Conservation (phyloP, 208 protist species). For the Leishmania major region DNA sequence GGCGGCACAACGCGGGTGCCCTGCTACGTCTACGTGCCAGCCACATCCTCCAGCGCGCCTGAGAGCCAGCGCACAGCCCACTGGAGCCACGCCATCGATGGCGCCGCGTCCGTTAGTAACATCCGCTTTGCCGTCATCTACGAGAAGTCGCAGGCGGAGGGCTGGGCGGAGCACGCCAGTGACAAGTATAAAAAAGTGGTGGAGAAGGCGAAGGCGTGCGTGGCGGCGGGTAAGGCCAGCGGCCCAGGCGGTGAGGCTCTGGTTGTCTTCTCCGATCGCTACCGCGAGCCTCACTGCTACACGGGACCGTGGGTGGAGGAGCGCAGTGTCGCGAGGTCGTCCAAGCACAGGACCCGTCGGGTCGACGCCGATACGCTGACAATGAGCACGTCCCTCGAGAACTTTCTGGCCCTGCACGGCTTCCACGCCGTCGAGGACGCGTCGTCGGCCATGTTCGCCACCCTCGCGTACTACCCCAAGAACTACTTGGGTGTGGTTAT, state of each 20-base stretch:
- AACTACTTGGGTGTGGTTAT: slow-evolving; percentile 76
- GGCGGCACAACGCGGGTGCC: slow-evolving; percentile 47
- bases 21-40: slow-evolving; percentile 74
- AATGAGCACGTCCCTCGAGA: slow-evolving; percentile 43
- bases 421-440: slow-evolving; percentile 80
- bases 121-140: slow-evolving; percentile 74
- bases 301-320: slow-evolving; percentile 57
- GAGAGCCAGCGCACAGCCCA: slow-evolving; percentile 33
- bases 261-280: slow-evolving; percentile 63
- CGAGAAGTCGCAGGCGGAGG: slow-evolving; percentile 37
- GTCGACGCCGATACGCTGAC: neutral
- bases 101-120: slow-evolving; percentile 65
- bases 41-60: slow-evolving; percentile 23
- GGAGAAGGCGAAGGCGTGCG: slow-evolving; percentile 46
- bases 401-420: slow-evolving; percentile 58
- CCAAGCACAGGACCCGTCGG: neutral
- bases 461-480: slow-evolving; percentile 40
- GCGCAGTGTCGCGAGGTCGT: slow-evolving; percentile 6
- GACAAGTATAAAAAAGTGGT: slow-evolving; percentile 51
- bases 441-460: slow-evolving; percentile 47
- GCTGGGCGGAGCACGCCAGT: slow-evolving; percentile 36
- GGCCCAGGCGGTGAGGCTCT: slow-evolving; percentile 75
- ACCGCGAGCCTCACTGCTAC: slow-evolving; percentile 70
- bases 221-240: slow-evolving; percentile 25
- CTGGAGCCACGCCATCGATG: slow-evolving; percentile 68